phyloP scores from a whole-genome alignment of 192 early-diverging fungal genomes.

The Coemansia sp. region DNA sequence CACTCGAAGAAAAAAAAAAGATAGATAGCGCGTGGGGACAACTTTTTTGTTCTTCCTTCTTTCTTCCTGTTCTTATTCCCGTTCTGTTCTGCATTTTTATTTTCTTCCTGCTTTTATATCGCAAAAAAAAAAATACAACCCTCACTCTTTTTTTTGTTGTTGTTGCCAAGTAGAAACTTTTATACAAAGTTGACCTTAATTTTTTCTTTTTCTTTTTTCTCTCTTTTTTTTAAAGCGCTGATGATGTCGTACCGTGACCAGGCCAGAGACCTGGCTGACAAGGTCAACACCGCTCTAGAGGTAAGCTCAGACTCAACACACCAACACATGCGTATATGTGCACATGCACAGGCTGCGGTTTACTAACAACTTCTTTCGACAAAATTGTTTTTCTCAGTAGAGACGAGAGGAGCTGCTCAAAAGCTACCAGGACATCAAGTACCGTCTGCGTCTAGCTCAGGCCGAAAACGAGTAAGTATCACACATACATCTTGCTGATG shows the following conservation, averaged over 20 bases:
- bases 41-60: too few species aligned
- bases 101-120: not conserved
- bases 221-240: not conserved
- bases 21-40: not conserved
- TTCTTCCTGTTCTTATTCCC: too few species aligned
- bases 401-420: slow-evolving; percentile 40
- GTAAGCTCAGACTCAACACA: slow-evolving; percentile 8
- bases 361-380: too few species aligned
- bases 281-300: slow-evolving; percentile 49
- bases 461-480: slow-evolving; percentile 50
- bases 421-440: slow-evolving; percentile 26
- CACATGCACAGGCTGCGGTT: too few species aligned
- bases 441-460: slow-evolving; percentile 25
- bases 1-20: not conserved
- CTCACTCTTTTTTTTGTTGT: too few species aligned
- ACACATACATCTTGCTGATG: too few species aligned
- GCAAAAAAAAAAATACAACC: not conserved
- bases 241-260: slow-evolving; percentile 49
- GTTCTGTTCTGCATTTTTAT: too few species aligned
- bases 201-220: slow-evolving; percentile 11
- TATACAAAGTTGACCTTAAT: not conserved
- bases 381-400: slow-evolving; percentile 15
- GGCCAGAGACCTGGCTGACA: slow-evolving; percentile 41
- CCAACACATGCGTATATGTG: too few species aligned
- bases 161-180: too few species aligned